Percentiles rank a stretch among this genome's conserved stretches.
phyloP scores from a whole-genome alignment of 495 filamentous ascomycete genomes.

The Podospora pseudocomata region DNA sequence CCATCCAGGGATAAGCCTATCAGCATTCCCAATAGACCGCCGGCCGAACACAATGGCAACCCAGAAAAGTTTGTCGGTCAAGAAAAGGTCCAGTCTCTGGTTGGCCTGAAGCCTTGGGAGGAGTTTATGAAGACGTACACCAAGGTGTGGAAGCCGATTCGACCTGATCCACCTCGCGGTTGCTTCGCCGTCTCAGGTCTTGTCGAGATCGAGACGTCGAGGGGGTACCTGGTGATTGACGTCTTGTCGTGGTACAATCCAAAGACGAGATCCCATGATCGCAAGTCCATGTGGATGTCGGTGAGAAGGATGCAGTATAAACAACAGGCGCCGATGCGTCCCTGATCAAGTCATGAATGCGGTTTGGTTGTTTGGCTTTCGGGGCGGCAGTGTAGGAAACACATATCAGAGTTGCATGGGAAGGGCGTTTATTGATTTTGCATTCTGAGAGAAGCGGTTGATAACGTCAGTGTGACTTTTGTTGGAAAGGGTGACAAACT shows the following conservation, averaged over 20 bases:
- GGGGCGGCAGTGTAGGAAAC: background rate
- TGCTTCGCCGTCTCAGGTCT: conserved; percentile 61
- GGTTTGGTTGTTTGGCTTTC: background rate
- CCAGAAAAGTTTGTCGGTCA: background rate
- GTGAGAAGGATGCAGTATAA: conserved; percentile 19
- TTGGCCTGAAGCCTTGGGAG: conserved; percentile 32
- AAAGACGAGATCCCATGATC: conserved; percentile 20
- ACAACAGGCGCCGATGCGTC: conserved; percentile 9
- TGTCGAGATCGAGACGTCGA: conserved; percentile 59
- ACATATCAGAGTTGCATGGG: background rate
- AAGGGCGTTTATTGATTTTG: background rate
- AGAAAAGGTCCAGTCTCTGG: conserved; percentile 8
- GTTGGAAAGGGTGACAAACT: background rate
- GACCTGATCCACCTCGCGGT: conserved; percentile 55
- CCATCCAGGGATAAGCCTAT: background rate
- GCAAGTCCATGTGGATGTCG: conserved; percentile 11
- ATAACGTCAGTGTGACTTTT: background rate
- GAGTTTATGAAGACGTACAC: conserved; percentile 54
- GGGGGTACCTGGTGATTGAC: conserved; percentile 37
- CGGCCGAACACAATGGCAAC: background rate
- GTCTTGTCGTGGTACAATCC: conserved; percentile 33
- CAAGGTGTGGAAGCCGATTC: conserved; percentile 42
- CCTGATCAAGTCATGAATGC: background rate
- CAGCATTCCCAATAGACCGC: conserved; percentile 10
- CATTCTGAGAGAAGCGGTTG: background rate